These are phyloP conservation scores for Monotropa hypopitys DNA, from an alignment of 179 eudicot species.

Conservation along the genomic window DNA sequence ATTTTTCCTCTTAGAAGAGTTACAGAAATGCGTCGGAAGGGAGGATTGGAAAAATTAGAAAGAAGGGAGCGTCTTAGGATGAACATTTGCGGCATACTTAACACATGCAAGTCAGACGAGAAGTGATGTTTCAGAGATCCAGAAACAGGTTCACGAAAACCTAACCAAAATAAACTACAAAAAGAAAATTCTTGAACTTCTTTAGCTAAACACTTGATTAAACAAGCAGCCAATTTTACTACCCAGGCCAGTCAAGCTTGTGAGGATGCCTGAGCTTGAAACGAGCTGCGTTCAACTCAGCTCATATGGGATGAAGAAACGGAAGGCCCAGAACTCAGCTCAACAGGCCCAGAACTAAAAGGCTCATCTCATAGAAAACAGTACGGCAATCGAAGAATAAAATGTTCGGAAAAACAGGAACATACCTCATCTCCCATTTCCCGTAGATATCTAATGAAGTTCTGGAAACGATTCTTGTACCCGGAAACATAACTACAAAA, in stretches of 20 bases:
- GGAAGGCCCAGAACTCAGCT: background rate
- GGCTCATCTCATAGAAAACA: background rate
- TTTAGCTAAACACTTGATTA: background rate
- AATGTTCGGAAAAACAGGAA: background rate
- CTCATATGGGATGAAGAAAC: background rate
- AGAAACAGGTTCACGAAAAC: no score
- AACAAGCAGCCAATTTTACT: background rate
- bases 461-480: slow-evolving; percentile 91
- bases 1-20: no score
- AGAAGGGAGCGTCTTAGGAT: no score
- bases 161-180: no score
- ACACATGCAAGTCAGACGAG: no score
- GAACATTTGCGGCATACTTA: no score
- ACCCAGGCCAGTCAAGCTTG: background rate
- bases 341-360: background rate
- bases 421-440: slow-evolving; percentile 99
- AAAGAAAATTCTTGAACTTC: background rate
- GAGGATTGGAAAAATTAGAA: no score
- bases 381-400: background rate
- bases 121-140: no score
- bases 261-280: background rate
- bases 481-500: slow-evolving; percentile 87
- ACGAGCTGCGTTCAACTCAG: background rate
- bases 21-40: no score
- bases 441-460: slow-evolving; percentile 79